Evolutionary conservation across 2,329 filamentous ascomycete genomes (phyloP), one percentile per base, ranked within the genome.

Genomic region (Talaromyces sp.): DNA sequence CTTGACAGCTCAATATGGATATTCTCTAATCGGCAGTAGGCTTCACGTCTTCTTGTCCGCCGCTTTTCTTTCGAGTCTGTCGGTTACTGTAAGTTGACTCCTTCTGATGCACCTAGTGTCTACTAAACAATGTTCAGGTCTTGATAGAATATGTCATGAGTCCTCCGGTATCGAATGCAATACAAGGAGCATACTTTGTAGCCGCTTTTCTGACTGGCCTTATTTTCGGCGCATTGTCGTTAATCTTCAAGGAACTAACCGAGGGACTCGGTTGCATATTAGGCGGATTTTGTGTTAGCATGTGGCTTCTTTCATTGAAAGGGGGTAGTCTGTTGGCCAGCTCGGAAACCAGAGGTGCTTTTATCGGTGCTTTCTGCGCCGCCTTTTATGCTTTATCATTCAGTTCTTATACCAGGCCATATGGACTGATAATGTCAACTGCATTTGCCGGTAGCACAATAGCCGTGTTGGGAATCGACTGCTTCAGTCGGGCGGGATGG

Each of bases 141-240:
- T 78, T 97, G 21, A 90, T 97, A 56, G 73, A 96, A 45, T 97
- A 97, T 70, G 87, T 97, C 39, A 94, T 95, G 88, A 87, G 81
- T 56, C 82, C 86, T 0, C 91, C 91, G 0, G 82, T 96, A 39
- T 84, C 81, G 60, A 77, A 89, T 69, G 89, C 84, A 0, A 77
- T 94, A 2, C 91, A 97, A 73, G 93, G 91, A 25, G 93, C 85
- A 31, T 97, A 94, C 70, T 83, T 97, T 36, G 89, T 91, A 6
- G 92, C 91, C 2, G 83, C 82, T 2, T 80, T 89, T 36, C 74
- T 91, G 62, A 87, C 91, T 0, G 91, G 91, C 1, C 69, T 85
- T 5, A 79, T 91, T 21, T 81, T 96, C 19, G 93, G 92, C 15
- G 88, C 80, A 11, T 76, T 87, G 2, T 84, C 91, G 0, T 80